These are phyloP conservation scores for Blumeria graminis DNA, from an alignment of 2,329 filamentous ascomycete genomes.

Conservation along the genomic window DNA sequence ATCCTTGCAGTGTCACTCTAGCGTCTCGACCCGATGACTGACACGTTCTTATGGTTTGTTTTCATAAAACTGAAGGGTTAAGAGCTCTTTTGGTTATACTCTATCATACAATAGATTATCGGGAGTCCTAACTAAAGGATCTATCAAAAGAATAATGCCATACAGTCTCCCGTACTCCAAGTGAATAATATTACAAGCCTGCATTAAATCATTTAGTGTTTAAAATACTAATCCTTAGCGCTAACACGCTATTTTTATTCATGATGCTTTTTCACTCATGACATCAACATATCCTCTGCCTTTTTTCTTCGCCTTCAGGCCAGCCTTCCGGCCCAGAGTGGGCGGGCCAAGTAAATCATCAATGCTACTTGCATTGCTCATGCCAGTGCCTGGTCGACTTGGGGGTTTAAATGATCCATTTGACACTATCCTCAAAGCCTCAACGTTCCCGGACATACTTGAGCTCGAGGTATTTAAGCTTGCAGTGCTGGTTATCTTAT, in stretches of 20 bases:
- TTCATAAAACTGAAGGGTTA: too few relatives aligned
- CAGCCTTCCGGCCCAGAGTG: conserved; percentile 37
- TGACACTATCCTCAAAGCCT: conserved; percentile 10
- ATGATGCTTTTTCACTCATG: conserved; percentile 30
- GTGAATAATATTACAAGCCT: too few relatives aligned
- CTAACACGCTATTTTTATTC: background rate
- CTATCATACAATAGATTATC: too few relatives aligned
- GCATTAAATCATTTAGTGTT: too few relatives aligned
- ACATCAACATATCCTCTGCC: conserved; percentile 83
- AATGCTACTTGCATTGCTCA: conserved; percentile 84
- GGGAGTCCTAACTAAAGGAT: too few relatives aligned
- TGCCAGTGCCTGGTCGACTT: conserved; percentile 49
- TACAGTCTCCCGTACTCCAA: too few relatives aligned
- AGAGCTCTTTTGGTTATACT: too few relatives aligned
- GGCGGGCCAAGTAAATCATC: conserved; percentile 71
- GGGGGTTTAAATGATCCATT: conserved; percentile 21
- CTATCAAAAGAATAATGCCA: too few relatives aligned
- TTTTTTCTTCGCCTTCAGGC: conserved; percentile 34
- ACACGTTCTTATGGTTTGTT: too few relatives aligned
- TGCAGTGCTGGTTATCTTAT: conserved; percentile 1
- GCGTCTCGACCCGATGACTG: too few relatives aligned
- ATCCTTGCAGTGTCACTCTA: too few relatives aligned
- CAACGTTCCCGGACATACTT: conserved; percentile 5
- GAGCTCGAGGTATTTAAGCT: background rate
- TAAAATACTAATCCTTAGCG: too few relatives aligned